These are phyloP conservation scores for Sanghuangporus baumii DNA, from an alignment of 1,284 basidiomycete genomes.

Conservation along the genomic window DNA sequence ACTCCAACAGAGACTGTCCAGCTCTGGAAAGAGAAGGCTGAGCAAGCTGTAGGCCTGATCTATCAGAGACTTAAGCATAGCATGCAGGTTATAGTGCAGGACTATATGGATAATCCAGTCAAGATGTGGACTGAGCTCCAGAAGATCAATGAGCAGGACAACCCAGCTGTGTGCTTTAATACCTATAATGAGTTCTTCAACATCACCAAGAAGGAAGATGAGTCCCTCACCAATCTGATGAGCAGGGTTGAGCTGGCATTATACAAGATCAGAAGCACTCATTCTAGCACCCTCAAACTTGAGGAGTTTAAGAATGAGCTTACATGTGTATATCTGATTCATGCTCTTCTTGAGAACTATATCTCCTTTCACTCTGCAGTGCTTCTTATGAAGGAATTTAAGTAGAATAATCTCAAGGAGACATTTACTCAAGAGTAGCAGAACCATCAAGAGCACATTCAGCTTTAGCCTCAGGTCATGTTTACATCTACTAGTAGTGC, in stretches of 20 bases:
- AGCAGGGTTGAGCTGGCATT: background rate
- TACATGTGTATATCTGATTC: background rate
- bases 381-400: background rate
- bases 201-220: background rate
- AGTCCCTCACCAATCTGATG: background rate
- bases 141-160: background rate
- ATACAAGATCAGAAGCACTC: background rate
- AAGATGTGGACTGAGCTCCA: background rate
- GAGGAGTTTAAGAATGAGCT: conserved; percentile 1
- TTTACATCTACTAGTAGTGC: too few relatives aligned
- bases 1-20: too few relatives aligned
- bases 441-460: too few relatives aligned
- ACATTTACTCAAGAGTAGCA: too few relatives aligned
- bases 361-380: background rate
- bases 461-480: too few relatives aligned
- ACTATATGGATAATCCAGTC: background rate
- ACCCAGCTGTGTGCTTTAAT: background rate
- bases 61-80: background rate
- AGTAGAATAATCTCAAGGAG: background rate
- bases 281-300: background rate
- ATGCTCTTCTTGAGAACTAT: background rate
- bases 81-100: background rate
- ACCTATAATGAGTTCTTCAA: background rate
- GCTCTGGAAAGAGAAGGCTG: background rate
- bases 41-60: background rate